These are phyloP conservation scores for Gastroboletus turbinatus DNA, from an alignment of 1,284 basidiomycete species.

Conservation along the genomic window DNA sequence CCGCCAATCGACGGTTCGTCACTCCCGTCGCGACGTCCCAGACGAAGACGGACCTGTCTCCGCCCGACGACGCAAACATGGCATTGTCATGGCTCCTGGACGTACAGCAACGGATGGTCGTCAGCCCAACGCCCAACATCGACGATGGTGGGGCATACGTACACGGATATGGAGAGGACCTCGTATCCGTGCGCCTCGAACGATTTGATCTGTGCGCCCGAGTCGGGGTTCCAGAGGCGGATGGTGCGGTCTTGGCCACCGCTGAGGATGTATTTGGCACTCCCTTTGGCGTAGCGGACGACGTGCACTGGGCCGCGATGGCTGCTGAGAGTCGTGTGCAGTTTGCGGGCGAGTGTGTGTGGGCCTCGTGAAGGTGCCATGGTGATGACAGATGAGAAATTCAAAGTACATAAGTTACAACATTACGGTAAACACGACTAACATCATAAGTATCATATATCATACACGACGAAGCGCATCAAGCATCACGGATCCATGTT, in stretches of 20 bases:
- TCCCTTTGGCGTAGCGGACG: constrained; percentile 82
- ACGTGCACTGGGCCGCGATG: constrained; percentile 86
- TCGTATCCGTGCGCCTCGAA: constrained; percentile 94
- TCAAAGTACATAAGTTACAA: neutral
- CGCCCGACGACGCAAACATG: constrained; percentile 91
- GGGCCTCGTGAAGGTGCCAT: constrained; percentile 71
- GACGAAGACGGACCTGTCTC: constrained; percentile 88
- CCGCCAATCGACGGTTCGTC: constrained; percentile 79
- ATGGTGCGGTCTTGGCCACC: constrained; percentile 91
- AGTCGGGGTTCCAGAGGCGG: constrained; percentile 86
- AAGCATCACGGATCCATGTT: neutral
- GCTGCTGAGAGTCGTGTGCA: constrained; percentile 57
- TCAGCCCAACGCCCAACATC: neutral
- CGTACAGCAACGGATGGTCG: neutral
- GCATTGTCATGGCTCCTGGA: constrained; percentile 87
- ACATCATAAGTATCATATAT: neutral
- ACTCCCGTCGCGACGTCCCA: constrained; percentile 94
- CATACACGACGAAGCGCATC: neutral
- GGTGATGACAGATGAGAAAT: neutral
- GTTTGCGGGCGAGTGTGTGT: constrained; percentile 53
- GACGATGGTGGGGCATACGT: constrained; percentile 32
- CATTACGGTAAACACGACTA: neutral
- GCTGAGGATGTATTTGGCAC: constrained; percentile 85
- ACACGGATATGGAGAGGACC: constrained; percentile 89
- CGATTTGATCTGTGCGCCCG: constrained; percentile 85